These are phyloP conservation scores for Brettanomyces sp. DNA, from an alignment of 805 yeast species.

Conservation along the genomic window DNA sequence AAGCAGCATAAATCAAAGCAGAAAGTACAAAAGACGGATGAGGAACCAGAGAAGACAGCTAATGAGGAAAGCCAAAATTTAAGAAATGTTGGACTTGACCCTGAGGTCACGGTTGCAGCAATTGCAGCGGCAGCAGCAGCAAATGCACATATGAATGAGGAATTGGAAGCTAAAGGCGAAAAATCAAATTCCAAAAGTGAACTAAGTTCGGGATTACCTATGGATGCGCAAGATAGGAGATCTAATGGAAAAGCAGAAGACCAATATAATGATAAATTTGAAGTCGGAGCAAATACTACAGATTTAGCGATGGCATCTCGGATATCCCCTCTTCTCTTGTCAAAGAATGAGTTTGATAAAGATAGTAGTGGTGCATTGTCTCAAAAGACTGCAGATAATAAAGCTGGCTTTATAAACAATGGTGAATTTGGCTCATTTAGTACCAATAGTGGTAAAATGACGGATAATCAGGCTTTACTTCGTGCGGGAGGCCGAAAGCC, in stretches of 20 bases:
- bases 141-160: not conserved
- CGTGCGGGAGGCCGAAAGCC: too few relatives aligned
- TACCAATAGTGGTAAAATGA: not conserved
- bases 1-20: not conserved
- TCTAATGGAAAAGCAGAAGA: too few relatives aligned
- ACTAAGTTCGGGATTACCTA: too few relatives aligned
- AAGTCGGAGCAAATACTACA: too few relatives aligned
- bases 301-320: too few relatives aligned
- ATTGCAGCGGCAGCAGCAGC: constrained; percentile 30
- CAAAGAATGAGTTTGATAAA: not conserved
- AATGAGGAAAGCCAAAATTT: not conserved
- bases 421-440: not conserved
- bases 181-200: not conserved
- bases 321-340: not conserved
- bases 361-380: not conserved
- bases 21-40: not conserved
- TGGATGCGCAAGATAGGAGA: too few relatives aligned
- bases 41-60: not conserved
- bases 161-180: not conserved
- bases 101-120: constrained; percentile 11
- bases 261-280: too few relatives aligned
- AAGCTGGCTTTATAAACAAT: not conserved
- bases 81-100: not conserved
- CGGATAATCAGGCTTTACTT: not conserved
- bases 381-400: not conserved